A percentile compares a stretch with the other conserved stretches of the same genome.
Evolutionary conservation across 2,329 filamentous ascomycete genomes (phyloP).

Genomic region (Fusarium abutilonis): DNA sequence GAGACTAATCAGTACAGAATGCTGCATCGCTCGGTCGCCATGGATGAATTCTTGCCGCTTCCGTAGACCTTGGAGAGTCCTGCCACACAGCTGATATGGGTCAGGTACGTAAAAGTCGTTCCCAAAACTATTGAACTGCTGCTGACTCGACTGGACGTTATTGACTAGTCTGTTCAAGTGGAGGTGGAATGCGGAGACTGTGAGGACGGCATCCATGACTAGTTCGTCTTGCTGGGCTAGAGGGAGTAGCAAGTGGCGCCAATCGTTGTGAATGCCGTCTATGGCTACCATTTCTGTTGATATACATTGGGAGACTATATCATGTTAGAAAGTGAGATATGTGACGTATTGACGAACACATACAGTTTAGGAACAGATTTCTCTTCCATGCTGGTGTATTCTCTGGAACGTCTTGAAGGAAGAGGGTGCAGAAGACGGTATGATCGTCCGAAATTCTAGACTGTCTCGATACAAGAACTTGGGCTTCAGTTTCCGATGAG

Average conservation of each 20-base stretch:
- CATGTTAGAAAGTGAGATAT: background rate
- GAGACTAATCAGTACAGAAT: constrained; percentile 39
- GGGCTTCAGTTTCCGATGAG: background rate
- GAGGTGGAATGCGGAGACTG: constrained; percentile 35
- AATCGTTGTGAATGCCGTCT: constrained; percentile 42
- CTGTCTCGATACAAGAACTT: background rate
- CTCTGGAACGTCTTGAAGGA: constrained; percentile 25
- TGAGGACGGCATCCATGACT: constrained; percentile 38
- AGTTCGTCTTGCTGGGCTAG: constrained; percentile 35
- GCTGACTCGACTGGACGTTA: background rate
- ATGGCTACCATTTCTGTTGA: constrained; percentile 43
- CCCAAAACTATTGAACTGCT: background rate
- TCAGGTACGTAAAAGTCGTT: constrained; percentile 4
- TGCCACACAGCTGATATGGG: constrained; percentile 31
- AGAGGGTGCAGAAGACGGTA: background rate
- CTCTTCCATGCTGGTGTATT: constrained; percentile 27
- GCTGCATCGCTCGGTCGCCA: constrained; percentile 16
- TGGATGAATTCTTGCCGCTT: constrained; percentile 30
- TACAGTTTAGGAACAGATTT: constrained; percentile 34
- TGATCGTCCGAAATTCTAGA: background rate
- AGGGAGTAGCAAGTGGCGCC: constrained; percentile 39
- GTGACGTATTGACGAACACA: fast-evolving
- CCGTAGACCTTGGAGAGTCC: constrained; percentile 29
- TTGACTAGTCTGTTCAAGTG: constrained; percentile 16
- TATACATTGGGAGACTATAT: constrained; percentile 32